These are phyloP conservation scores for Fusarium poae DNA, from an alignment of 2,329 filamentous ascomycete genomes.

Conservation along the genomic window DNA sequence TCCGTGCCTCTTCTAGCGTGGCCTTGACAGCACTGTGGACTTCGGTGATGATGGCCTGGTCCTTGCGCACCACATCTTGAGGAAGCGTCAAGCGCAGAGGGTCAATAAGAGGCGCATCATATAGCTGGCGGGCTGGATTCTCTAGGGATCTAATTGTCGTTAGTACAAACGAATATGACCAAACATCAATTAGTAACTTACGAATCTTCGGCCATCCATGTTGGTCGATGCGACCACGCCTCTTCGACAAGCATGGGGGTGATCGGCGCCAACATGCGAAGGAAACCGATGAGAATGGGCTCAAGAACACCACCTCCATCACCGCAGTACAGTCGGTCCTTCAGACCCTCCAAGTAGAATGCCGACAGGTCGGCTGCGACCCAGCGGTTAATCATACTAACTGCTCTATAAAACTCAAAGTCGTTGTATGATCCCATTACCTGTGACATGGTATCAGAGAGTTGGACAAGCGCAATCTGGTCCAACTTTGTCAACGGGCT, in stretches of 20 bases:
- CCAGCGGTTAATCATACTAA: conserved; percentile 82
- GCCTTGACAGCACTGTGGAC: conserved; percentile 77
- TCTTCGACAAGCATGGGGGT: conserved; percentile 89
- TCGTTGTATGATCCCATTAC: conserved; percentile 75
- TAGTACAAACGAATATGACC: conserved; percentile 19
- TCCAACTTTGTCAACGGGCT: conserved; percentile 72
- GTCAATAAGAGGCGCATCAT: conserved; percentile 60
- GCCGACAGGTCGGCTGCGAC: conserved; percentile 86
- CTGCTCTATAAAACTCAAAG: conserved; percentile 86
- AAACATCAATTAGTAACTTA: conserved; percentile 50
- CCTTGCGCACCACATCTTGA: conserved; percentile 57
- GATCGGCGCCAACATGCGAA: conserved; percentile 84
- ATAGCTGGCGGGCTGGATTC: conserved; percentile 63
- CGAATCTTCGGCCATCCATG: conserved; percentile 67
- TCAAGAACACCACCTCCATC: conserved; percentile 73
- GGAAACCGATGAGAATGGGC: conserved; percentile 77
- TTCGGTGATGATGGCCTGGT: conserved; percentile 63
- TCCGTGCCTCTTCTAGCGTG: conserved; percentile 79
- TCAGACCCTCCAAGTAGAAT: conserved; percentile 93
- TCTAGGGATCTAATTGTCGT: conserved; percentile 47
- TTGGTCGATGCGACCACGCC: conserved; percentile 82
- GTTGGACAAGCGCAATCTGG: conserved; percentile 81
- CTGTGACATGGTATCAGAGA: conserved; percentile 73
- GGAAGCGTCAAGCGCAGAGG: conserved; percentile 55
- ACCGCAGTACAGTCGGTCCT: conserved; percentile 92